Conservation (phyloP, 805 yeast genomes). For the Candida multigemmis region DNA sequence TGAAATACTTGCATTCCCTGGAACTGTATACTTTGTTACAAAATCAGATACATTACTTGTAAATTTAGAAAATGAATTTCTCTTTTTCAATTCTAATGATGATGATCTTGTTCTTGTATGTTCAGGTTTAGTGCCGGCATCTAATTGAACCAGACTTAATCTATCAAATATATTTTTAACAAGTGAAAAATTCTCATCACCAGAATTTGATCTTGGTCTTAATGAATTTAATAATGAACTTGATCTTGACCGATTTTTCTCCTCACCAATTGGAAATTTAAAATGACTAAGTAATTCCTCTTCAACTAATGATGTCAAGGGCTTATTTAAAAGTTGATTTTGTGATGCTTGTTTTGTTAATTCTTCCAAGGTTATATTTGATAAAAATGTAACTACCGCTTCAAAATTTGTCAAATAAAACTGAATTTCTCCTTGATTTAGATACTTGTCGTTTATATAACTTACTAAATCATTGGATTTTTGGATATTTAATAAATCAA, state of each 20-base stretch:
- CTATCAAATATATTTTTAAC: conserved; percentile 27
- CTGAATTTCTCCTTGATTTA: conserved; percentile 29
- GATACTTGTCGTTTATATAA: conserved; percentile 14
- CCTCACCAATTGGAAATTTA: conserved; percentile 17
- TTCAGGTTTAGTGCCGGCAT: conserved; percentile 23
- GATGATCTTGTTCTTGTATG: conserved; percentile 30
- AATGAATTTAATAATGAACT: conserved; percentile 29
- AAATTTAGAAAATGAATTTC: conserved; percentile 1
- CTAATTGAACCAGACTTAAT: conserved; percentile 18
- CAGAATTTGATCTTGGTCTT: conserved; percentile 22
- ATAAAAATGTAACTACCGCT: conserved; percentile 27
- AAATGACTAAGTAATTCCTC: conserved; percentile 14
- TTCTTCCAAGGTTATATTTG: conserved; percentile 24
- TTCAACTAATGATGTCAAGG: conserved; percentile 22
- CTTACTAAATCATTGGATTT: conserved; percentile 20
- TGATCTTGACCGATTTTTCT: conserved; percentile 21
- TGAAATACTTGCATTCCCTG: not conserved
- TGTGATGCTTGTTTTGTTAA: conserved; percentile 7
- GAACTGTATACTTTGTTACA: not conserved
- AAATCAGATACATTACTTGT: conserved; percentile 3
- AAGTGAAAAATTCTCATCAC: conserved; percentile 15
- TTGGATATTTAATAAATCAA: conserved; percentile 18
- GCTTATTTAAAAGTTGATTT: conserved; percentile 9
- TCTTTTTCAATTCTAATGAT: conserved; percentile 16
- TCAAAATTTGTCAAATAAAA: conserved; percentile 34